Evolutionary conservation across 176 grass and related monocot genomes (phyloP).

Genomic region (Phragmites australis): DNA sequence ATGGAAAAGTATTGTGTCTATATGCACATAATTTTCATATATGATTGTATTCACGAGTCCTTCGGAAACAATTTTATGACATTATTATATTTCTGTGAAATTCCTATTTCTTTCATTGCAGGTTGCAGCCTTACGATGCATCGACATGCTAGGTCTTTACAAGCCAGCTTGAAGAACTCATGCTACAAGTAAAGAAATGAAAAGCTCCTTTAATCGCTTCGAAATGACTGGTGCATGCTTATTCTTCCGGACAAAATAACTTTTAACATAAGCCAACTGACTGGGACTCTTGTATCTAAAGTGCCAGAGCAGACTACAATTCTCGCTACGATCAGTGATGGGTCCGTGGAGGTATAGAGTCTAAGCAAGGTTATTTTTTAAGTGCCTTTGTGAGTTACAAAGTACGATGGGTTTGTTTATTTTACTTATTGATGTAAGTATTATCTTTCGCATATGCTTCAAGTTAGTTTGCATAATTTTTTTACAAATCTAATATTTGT

Average conservation of each 20-base stretch:
- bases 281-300: background rate
- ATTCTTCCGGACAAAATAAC: background rate
- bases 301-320: background rate
- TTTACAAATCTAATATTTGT: too few species aligned
- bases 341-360: too few species aligned
- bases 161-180: conserved; percentile 60
- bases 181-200: background rate
- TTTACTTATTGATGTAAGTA: too few species aligned
- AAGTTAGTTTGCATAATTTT: too few species aligned
- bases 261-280: background rate
- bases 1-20: conserved; percentile 59
- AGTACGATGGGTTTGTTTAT: too few species aligned
- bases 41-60: background rate
- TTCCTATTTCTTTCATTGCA: conserved; percentile 5
- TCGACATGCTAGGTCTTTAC: conserved; percentile 73
- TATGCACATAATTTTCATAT: background rate
- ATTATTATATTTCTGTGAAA: background rate
- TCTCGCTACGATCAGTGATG: too few species aligned
- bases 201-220: background rate
- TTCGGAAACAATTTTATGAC: conserved; percentile 8
- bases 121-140: conserved; percentile 71
- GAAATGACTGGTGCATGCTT: background rate
- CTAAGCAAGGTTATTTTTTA: too few species aligned
- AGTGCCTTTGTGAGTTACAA: too few species aligned
- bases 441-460: too few species aligned